These are phyloP conservation scores for Tylopilus sp. DNA, from an alignment of 768 basidiomycete species.

Conservation along the genomic window DNA sequence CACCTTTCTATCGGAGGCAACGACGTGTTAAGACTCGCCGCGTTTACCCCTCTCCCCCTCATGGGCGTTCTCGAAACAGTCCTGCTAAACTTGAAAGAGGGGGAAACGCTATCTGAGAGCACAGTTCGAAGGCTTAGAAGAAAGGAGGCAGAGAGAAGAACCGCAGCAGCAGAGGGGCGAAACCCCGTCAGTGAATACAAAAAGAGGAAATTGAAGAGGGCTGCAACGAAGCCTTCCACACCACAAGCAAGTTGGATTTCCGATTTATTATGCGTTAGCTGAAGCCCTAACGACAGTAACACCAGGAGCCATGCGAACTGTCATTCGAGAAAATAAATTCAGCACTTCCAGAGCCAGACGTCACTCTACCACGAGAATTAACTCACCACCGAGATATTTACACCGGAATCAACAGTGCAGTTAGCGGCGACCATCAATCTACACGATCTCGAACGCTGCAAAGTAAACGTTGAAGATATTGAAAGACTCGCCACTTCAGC, in stretches of 20 bases:
- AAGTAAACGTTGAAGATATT: slow-evolving; percentile 13
- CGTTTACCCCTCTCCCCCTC: slow-evolving; percentile 21
- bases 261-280: not conserved
- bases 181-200: slow-evolving; percentile 21
- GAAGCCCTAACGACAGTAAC: not conserved
- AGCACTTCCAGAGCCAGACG: not conserved
- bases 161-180: slow-evolving; percentile 21
- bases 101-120: slow-evolving; percentile 22
- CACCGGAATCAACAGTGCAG: not conserved
- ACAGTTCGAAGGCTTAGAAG: slow-evolving; percentile 24
- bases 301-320: not conserved
- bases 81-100: slow-evolving; percentile 23
- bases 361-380: not conserved
- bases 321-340: not conserved
- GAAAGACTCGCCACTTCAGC: slow-evolving; percentile 13
- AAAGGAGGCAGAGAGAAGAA: slow-evolving; percentile 19
- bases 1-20: not conserved
- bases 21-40: slow-evolving; percentile 16
- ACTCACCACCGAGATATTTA: not conserved
- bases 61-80: slow-evolving; percentile 18
- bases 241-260: slow-evolving; percentile 9
- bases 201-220: slow-evolving; percentile 20
- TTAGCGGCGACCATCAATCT: not conserved
- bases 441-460: not conserved
- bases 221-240: not conserved